Base-by-base conservation (phyloP, 2,329 filamentous ascomycete species). In the Alternaria panax region DNA sequence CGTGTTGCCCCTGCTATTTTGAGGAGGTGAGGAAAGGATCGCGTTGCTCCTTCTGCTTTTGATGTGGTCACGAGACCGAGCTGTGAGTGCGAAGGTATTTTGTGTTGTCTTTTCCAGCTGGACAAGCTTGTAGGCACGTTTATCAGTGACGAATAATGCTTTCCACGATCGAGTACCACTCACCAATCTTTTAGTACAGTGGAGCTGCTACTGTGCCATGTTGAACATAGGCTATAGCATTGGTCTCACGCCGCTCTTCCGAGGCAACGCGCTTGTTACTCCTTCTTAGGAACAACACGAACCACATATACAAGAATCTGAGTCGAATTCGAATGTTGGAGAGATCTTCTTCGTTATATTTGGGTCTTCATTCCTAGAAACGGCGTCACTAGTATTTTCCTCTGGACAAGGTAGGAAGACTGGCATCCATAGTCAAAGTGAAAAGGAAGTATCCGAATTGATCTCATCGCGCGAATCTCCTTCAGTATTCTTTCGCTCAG, bases 191-290 rank as follows among this genome's bases (percentile, higher is more conserved):
- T 47, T 25, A 42, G 25, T 28, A 54, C 54, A 16, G 48, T 54
- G 42, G 40, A 45, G 45, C 51, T 56, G 51, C 48, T 38, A 54
- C 50, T 61, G 63, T 65, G 61, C 58, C 43, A 65, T 65, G 63
- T 65, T 65, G 50, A 30, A 65, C 63, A 65, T 52, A 58, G 52
- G 57, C 57, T 63, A 61, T 54, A 16, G 32, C 46, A 30, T 32
- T 34, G 30, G 51, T 43, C 41, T 54, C 51, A 45, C 30, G 51
- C 51, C 28, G 51, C 40, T 53, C 48, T 48, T 48, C 30, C 45
- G 20, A 16, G n/a, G 45, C 28, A 34, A 22, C n/a, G 34, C 45
- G 30, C 30, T 34, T 48, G 20, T 34, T 32, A 20, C n/a, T 25
- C 7, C 20, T 20, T 34, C 11, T 14, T 14, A 34, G 30, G 20